Base-by-base conservation (phyloP, 2,329 filamentous ascomycete species). In the Fusarium lateritium region DNA sequence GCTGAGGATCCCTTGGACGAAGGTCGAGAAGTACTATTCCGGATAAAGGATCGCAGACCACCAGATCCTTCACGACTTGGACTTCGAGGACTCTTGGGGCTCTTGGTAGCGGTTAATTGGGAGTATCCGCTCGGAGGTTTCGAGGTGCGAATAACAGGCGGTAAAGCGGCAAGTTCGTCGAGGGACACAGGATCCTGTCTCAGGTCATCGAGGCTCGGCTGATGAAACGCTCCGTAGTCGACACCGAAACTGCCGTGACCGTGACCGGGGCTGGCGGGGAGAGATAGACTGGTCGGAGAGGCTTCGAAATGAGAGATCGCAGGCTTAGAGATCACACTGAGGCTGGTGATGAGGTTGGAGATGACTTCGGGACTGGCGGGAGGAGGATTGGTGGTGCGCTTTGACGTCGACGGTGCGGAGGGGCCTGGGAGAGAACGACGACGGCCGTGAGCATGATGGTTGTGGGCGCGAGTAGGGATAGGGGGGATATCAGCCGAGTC, bases 71-170 rank as follows among this genome's bases (percentile, higher is more conserved):
- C 86, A 63, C 83, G 83, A 54, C 80, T 80, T 21, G 84, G 83
- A 28, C 82, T 88, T 65, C 84, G 88, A 62, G 84, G 86, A 2
- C 69, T 72, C 34, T 65, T 68, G 21, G 84, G 83, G 17, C 80
- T 87, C 71, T 85, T 89, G 61, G 85, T 85, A 1, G 90, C 87
- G n/a, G 91, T 94, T 52, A 92, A 80, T 19, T 89, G 81, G 11
- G 92, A 94, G 73, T 90, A 88, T 55, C 92, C 92, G 51, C 92
- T 93, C 1, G 92, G 92, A 9, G 91, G 91, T 78, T 94, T 94
- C 33, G 93, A 88, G 33, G 94, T 97, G 68, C 91, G 90, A 72
- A 97, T 87, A 56, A 95, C 87, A 19, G 94, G 94, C 14, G 93
- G 82, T 47, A 83, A 82, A 22, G 89, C 88, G 31, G 89, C 85